phyloP scores from a whole-genome alignment of 352 stramenopile species.

The Sclerospora graminicola region DNA sequence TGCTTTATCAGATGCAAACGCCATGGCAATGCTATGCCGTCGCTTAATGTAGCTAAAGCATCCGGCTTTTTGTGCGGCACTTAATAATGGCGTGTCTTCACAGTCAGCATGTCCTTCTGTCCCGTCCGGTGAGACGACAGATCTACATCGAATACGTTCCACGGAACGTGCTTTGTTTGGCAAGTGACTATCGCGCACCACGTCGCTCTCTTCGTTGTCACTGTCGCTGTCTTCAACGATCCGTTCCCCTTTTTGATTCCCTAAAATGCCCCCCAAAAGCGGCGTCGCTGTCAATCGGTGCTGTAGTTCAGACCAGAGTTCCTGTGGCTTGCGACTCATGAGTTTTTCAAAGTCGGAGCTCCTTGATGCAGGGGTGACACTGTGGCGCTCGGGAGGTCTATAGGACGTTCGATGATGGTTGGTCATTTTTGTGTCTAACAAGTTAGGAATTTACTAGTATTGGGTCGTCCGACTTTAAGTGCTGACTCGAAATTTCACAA shows the following conservation, averaged over 20 bases:
- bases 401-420: slow-evolving; percentile 5
- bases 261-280: slow-evolving; percentile 7
- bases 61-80: slow-evolving; percentile 56
- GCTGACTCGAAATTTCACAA: slow-evolving; percentile 11
- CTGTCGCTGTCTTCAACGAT: neutral
- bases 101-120: neutral
- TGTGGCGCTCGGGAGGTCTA: neutral
- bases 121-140: slow-evolving; percentile 8
- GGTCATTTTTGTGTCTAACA: too few relatives aligned
- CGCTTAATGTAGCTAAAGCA: slow-evolving; percentile 81
- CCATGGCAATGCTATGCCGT: slow-evolving; percentile 55
- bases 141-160: slow-evolving; percentile 18
- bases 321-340: slow-evolving; percentile 13
- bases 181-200: slow-evolving; percentile 19
- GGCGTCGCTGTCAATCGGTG: slow-evolving; percentile 13
- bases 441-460: too few relatives aligned
- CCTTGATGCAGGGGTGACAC: neutral
- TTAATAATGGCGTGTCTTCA: slow-evolving; percentile 24
- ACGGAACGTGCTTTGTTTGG: slow-evolving; percentile 4
- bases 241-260: slow-evolving; percentile 12
- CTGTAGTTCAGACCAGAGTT: slow-evolving; percentile 20
- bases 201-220: slow-evolving; percentile 9
- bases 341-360: slow-evolving; percentile 12
- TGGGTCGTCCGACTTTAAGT: slow-evolving; percentile 5
- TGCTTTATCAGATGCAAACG: slow-evolving; percentile 40